A percentile compares a stretch with the other conserved stretches of the same genome.
These are phyloP conservation scores for Fusarium sacchari DNA, from an alignment of 2,329 filamentous ascomycete genomes.

Conservation along the genomic window DNA sequence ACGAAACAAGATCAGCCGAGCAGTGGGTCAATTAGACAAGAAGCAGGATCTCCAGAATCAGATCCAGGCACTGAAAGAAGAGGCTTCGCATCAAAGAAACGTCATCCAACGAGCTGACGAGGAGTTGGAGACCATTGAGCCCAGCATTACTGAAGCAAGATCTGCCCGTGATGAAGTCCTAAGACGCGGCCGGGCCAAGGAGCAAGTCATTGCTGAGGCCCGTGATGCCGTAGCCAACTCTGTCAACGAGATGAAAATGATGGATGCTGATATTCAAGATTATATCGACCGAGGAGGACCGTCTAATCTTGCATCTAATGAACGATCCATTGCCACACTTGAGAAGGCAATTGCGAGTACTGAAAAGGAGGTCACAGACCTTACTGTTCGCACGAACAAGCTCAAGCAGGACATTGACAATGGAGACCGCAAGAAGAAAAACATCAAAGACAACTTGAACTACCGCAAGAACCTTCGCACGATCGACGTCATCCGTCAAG, in stretches of 20 bases:
- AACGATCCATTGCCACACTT: slow-evolving; percentile 73
- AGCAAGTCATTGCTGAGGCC: slow-evolving; percentile 76
- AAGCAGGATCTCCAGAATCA: slow-evolving; percentile 77
- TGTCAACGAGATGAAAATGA: slow-evolving; percentile 78
- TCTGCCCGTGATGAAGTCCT: slow-evolving; percentile 81
- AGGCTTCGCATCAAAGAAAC: slow-evolving; percentile 75
- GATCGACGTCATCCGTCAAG: slow-evolving; percentile 71
- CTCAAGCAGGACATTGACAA: slow-evolving; percentile 81
- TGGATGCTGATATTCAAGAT: slow-evolving; percentile 80
- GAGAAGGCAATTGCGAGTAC: slow-evolving; percentile 72
- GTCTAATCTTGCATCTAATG: slow-evolving; percentile 74
- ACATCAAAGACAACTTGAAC: slow-evolving; percentile 87
- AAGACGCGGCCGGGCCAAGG: slow-evolving; percentile 74
- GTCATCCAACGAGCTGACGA: slow-evolving; percentile 74
- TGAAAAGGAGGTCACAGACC: slow-evolving; percentile 73
- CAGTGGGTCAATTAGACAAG: slow-evolving; percentile 81
- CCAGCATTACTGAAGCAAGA: slow-evolving; percentile 79
- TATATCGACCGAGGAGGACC: slow-evolving; percentile 83
- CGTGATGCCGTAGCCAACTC: slow-evolving; percentile 78
- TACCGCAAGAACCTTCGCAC: slow-evolving; percentile 80
- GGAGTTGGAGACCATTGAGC: slow-evolving; percentile 78
- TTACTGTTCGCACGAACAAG: slow-evolving; percentile 78
- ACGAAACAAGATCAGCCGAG: slow-evolving; percentile 75
- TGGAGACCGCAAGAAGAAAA: slow-evolving; percentile 83
- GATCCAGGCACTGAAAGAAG: slow-evolving; percentile 77